Evolutionary conservation across 768 basidiomycete genomes (phyloP), one percentile per base, ranked within the genome.

Genomic region (Amanita jacksonii): DNA sequence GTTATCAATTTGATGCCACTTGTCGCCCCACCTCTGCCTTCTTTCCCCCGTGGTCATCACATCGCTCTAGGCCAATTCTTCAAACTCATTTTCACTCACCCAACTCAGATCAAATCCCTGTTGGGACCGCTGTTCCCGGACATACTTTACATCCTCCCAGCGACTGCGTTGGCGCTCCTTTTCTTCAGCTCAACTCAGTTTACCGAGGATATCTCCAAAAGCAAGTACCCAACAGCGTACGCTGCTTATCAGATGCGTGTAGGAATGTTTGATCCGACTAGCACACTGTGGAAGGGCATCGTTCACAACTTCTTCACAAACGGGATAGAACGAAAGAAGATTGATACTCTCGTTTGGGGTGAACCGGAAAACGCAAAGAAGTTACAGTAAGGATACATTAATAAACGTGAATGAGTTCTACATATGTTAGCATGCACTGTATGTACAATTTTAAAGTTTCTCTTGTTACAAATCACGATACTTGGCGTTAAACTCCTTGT

Each of bases 161-260:
- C 79, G 15, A 46, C 85, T 13, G 62, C 72, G 6, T 71, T 92
- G 30, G 82, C 79, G 49, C 40, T 65, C 8, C 70, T 96, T 2
- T 93, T 94, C 69, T 66, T 76, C 57, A 72, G 76, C 2, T 92
- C 88, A 13, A 92, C 90, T 1, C 48, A 60, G 10, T 83, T 82
- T 61, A 87, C 90, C 0, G 93, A 97, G 64, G 69, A 70, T 28
- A 91, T 97, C 54, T 80, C 87, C 4, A 51, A 55, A 24, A 59
- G 68, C 38, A 96, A 96, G 58, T 91, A 90, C 55, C 76, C 81
- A 2, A 61, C 61, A 12, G 72, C 66, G 3, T 96, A 94, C 60
- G 56, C 57, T 4, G 74, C 79, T 3, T 96, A 93, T 59, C 79
- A 79, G 54, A 56, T 67, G 45, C 76, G 90, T 16, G 90, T 94